Evolutionary conservation across 305 asterid species (phyloP), one percentile per base, ranked within the genome.

Genomic region (Plantago lanceolata): DNA sequence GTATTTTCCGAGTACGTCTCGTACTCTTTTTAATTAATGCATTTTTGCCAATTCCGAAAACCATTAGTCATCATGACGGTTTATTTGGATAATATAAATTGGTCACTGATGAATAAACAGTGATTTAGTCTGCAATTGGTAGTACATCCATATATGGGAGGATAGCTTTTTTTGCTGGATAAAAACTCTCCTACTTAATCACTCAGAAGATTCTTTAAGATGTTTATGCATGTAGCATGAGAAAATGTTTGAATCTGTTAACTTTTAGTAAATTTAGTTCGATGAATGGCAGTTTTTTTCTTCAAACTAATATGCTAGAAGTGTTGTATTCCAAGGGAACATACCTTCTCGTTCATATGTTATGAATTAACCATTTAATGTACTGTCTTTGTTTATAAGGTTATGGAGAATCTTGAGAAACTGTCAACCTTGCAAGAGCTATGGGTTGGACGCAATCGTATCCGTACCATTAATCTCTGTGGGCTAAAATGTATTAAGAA

Each of bases 381-480:
- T 37, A 8, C 21, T 51, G 56, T 47, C 19, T 64, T 63, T 64
- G 47, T 43, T 68, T 29, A 57, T 63, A 84, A 82, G 99, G 88
- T 87, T 21, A 90, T 89, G 86, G 99, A 87, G 81, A 90, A 85
- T 73, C 78, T 90, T 63, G 85, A 83, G 19, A 89, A 73, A 67
- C 71, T 83, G 61, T 66, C 81, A 65, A 69, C 70, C 68, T 82
- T 93, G 76, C 87, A 89, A 83, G 99, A 93, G 85, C 76, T 93
- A 61, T 93, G 96, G 99, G 92, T 93, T 48, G 99, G 99, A 59
- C 96, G 90, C 69, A 93, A 93, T 71, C 96, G 99, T 40, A 89
- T 93, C 48, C 85, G 88, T 67, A 71, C 76, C 47, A 83, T 92
- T 71, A 73, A 93, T 68, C 83, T 93, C 19, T 89, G 97, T 48